Evolutionary conservation across 768 basidiomycete species (phyloP), one percentile per base, ranked within the genome.

Genomic region (Lyophyllum semitale): DNA sequence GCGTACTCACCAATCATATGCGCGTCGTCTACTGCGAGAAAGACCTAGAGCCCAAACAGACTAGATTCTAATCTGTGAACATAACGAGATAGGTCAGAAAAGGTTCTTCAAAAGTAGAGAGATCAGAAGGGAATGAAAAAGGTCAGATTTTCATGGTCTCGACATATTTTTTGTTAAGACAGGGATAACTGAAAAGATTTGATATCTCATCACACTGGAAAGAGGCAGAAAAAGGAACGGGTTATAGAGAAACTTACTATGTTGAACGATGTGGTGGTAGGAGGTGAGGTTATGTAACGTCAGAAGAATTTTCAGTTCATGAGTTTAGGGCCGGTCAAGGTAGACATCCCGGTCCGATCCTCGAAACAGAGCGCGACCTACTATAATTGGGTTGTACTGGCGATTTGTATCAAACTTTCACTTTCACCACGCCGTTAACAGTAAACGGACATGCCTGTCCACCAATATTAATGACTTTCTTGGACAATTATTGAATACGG

Each of bases 161-260:
- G 69, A 70, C 69, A 70, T 62, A 32, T 47, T 25, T 37, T 45
- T 67, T 5, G 18, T 38, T 70, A 68, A 70, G 69, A 70, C 69
- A 70, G 69, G 69, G 69, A 70, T 70, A 70, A 70, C 69, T 69
- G 68, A 69, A 70, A 68, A 68, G 49, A 48, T 66, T 64, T 52
- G 30, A 59, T 51, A 62, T 66, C 64, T 68, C 68, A 69, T 70
- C 69, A 35, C 35, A 47, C 38, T 51, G 48, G 40, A 25, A 26
- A 12, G 4, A 32, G 30, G 46, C 18, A 47, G 38, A 47, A 38
- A 25, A 32, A 49, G 27, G 22, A 37, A 27, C 20, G 15, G 20
- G 26, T 2, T 8, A 46, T 9, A 27, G 54, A 25, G 37, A 9
- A 18, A 32, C 25, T 48, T 33, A 23, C 40, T 17, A 17, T 30